A percentile compares a stretch with the other conserved stretches of the same genome.
Evolutionary conservation across 1,284 basidiomycete species (phyloP).

Genomic region (Phylloporus sp.): DNA sequence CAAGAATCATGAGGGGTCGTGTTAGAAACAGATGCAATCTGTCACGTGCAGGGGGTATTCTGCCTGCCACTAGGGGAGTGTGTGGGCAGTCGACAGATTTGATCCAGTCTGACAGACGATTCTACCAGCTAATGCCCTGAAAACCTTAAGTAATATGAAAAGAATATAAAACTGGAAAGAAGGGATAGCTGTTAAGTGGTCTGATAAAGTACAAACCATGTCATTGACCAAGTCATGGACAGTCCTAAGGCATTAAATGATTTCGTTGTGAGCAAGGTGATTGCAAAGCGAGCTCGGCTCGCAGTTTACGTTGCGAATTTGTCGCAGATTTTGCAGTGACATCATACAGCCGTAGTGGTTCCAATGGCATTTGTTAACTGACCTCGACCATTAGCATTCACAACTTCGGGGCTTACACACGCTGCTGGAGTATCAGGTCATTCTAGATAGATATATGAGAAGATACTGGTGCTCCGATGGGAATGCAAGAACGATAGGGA

Average conservation of each 20-base stretch:
- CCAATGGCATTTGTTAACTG: background rate
- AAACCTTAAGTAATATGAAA: no score
- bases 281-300: background rate
- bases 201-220: no score
- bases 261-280: background rate
- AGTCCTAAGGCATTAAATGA: background rate
- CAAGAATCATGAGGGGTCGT: no score
- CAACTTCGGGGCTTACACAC: background rate
- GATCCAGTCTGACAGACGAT: no score
- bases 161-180: no score
- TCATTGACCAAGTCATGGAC: no score
- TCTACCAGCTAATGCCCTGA: no score
- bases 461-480: conserved; percentile 17
- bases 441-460: conserved; percentile 26
- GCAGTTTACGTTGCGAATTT: background rate
- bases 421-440: conserved; percentile 10
- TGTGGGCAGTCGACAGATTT: no score
- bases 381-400: background rate
- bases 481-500: conserved; percentile 21
- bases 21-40: background rate
- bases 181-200: no score
- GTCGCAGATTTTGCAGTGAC: background rate
- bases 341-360: background rate
- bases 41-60: background rate
- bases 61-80: background rate